phyloP scores from a whole-genome alignment of 129 eudicot species.

The Heracleum sosnowskyi region DNA sequence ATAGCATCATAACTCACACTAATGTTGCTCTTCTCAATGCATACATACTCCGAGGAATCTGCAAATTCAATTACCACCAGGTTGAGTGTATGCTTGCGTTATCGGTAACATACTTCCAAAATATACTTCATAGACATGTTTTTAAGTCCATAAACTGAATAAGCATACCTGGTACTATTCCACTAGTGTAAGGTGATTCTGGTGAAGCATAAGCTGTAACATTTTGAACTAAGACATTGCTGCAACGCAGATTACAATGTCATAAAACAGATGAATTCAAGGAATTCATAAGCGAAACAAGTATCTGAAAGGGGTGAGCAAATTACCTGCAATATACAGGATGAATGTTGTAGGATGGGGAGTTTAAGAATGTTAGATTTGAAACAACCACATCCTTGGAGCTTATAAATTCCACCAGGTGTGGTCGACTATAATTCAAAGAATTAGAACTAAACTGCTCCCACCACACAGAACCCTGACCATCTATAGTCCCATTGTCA shows the following conservation, averaged over 20 bases:
- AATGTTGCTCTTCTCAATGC: conserved; percentile 87
- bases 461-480: conserved; percentile 97
- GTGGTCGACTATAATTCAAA: conserved; percentile 73
- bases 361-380: conserved; percentile 72
- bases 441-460: conserved; percentile 46
- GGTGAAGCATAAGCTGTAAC: conserved; percentile 56
- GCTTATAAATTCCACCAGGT: conserved; percentile 63
- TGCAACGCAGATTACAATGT: conserved; percentile 30
- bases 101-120: not conserved
- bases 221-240: conserved; percentile 78
- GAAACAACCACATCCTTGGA: conserved; percentile 65
- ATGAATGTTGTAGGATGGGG: conserved; percentile 70
- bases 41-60: conserved; percentile 76
- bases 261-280: not conserved
- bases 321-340: conserved; percentile 84
- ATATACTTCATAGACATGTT: not conserved
- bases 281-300: not conserved
- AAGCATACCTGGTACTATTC: conserved; percentile 72
- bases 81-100: not conserved
- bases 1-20: conserved; percentile 74
- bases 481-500: conserved; percentile 84
- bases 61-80: conserved; percentile 12
- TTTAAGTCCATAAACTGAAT: not conserved
- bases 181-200: conserved; percentile 68
- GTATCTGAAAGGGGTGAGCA: not conserved